Evolutionary conservation across 2,329 filamentous ascomycete species (phyloP).

Genomic region (Aspergillus ochraceoroseus): DNA sequence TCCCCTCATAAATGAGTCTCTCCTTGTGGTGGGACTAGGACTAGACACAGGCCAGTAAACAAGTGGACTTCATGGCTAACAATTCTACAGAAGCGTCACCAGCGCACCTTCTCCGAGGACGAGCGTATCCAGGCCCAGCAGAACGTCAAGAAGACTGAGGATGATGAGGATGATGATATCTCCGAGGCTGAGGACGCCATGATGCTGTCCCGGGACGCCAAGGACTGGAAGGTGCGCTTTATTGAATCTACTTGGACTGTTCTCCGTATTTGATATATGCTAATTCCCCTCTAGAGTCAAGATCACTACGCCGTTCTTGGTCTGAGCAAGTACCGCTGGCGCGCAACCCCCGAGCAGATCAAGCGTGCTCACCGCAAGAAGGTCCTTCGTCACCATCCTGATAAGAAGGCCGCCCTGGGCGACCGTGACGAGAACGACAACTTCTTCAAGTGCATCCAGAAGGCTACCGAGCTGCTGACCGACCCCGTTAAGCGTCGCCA

Average conservation of each 20-base stretch:
- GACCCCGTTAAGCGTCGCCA: constrained; percentile 91
- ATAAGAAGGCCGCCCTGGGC: constrained; percentile 94
- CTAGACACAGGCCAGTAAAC: too few species aligned
- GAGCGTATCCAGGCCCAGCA: constrained; percentile 95
- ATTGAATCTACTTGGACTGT: constrained; percentile 2
- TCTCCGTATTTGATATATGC: background rate
- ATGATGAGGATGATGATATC: constrained; percentile 82
- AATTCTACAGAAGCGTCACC: constrained; percentile 63
- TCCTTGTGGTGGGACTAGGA: too few species aligned
- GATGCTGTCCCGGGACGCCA: constrained; percentile 87
- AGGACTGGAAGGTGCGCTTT: constrained; percentile 92
- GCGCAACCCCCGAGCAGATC: constrained; percentile 95
- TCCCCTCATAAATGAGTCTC: too few species aligned
- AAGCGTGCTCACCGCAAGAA: constrained; percentile 99
- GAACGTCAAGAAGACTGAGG: constrained; percentile 91
- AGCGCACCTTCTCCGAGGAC: constrained; percentile 97
- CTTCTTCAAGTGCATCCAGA: constrained; percentile 99
- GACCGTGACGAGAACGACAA: constrained; percentile 80
- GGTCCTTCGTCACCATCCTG: constrained; percentile 96
- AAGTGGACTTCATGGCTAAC: too few species aligned
- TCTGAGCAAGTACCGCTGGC: constrained; percentile 84
- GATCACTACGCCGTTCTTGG: constrained; percentile 98
- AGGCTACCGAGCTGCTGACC: constrained; percentile 86
- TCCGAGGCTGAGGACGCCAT: constrained; percentile 90
- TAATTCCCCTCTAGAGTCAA: constrained; percentile 59